These are phyloP conservation scores for Arthrobotrys sphaeroides DNA, from an alignment of 2,329 filamentous ascomycete genomes.

Conservation along the genomic window DNA sequence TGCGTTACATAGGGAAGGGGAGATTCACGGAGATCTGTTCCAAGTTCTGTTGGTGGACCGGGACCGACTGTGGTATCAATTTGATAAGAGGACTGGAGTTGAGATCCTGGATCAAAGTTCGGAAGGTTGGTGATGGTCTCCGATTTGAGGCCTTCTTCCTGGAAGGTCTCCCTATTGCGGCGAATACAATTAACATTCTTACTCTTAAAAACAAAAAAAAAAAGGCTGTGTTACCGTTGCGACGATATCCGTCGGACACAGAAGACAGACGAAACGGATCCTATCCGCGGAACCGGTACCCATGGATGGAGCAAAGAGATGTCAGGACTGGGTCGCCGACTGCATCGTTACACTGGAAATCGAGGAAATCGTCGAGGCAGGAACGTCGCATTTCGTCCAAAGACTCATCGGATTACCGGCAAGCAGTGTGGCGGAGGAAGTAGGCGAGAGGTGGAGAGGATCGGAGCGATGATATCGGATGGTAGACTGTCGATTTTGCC, in stretches of 20 bases:
- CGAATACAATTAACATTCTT: neutral
- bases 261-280: conserved; percentile 11
- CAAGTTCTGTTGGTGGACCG: conserved; percentile 22
- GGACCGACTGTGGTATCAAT: conserved; percentile 16
- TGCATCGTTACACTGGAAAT: conserved; percentile 15
- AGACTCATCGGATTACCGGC: conserved; percentile 21
- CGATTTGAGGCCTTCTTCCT: neutral
- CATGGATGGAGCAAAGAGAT: conserved; percentile 4
- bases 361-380: conserved; percentile 9
- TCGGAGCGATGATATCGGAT: conserved; percentile 2
- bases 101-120: conserved; percentile 1
- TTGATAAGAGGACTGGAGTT: conserved; percentile 20
- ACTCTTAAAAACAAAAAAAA: too few species aligned
- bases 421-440: neutral
- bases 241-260: conserved; percentile 5
- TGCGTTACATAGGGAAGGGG: conserved; percentile 3
- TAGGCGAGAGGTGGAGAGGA: conserved; percentile 1
- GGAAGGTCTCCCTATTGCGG: neutral
- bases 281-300: conserved; percentile 17
- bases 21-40: conserved; percentile 11
- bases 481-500: neutral
- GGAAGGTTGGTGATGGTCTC: conserved; percentile 8
- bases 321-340: conserved; percentile 25
- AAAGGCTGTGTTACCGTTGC: conserved; percentile 7
- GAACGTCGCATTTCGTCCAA: conserved; percentile 15